These are phyloP conservation scores for Penicillium bovifimosum DNA, from an alignment of 495 filamentous ascomycete species.

Conservation along the genomic window DNA sequence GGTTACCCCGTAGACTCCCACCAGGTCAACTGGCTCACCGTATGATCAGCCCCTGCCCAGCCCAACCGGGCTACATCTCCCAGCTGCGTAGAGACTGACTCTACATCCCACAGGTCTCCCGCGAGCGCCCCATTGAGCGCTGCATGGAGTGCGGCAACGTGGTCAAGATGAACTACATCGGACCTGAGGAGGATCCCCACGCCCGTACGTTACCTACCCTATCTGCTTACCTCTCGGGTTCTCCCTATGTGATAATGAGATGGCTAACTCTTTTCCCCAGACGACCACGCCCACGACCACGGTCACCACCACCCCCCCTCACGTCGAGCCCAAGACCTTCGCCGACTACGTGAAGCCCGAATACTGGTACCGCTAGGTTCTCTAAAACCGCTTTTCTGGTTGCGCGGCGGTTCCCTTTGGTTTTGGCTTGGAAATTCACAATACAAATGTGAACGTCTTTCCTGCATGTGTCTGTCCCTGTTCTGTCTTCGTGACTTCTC, in stretches of 20 bases:
- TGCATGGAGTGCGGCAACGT: constrained; percentile 94
- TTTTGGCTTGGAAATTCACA: constrained; percentile 6
- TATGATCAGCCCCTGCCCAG: constrained; percentile 40
- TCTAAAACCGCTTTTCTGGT: constrained; percentile 5
- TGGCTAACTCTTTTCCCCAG: constrained; percentile 9
- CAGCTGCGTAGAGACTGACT: constrained; percentile 1
- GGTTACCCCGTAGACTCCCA: constrained; percentile 90
- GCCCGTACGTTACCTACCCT: constrained; percentile 34
- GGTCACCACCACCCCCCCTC: constrained; percentile 48
- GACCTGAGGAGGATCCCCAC: constrained; percentile 65
- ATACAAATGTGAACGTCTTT: constrained; percentile 9
- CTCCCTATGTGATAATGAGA: neutral
- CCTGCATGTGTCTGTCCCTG: constrained; percentile 18
- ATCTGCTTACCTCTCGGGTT: neutral
- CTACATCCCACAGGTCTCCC: constrained; percentile 56
- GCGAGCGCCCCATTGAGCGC: constrained; percentile 84
- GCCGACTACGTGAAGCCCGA: constrained; percentile 88
- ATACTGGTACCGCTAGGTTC: constrained; percentile 69
- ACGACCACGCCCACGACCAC: constrained; percentile 51
- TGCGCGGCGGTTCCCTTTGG: constrained; percentile 4
- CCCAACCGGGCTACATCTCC: neutral
- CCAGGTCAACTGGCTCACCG: constrained; percentile 79
- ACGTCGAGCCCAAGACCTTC: constrained; percentile 83
- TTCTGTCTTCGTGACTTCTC: constrained; percentile 23
- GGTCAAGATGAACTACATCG: constrained; percentile 95